Evolutionary conservation across 1,284 basidiomycete genomes (phyloP).

Genomic region (Singerocomus inundabilis): DNA sequence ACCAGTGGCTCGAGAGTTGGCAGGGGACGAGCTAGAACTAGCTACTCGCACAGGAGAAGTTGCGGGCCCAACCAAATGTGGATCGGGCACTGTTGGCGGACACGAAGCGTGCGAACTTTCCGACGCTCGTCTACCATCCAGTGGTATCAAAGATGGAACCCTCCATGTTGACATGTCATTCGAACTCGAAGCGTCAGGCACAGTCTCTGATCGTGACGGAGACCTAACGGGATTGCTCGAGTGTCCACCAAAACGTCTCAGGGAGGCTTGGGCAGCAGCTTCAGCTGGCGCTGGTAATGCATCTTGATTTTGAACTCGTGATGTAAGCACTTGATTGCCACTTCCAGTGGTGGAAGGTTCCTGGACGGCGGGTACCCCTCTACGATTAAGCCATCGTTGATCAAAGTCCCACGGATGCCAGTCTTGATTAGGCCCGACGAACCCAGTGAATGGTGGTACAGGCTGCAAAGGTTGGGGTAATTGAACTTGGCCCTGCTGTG

Average conservation of each 20-base stretch:
- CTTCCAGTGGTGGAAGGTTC: constrained; percentile 9
- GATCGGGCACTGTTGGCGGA: constrained; percentile 2
- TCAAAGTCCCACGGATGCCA: constrained; percentile 60
- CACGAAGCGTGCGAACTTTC: constrained; percentile 8
- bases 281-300: constrained; percentile 36
- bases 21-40: not conserved
- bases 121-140: constrained; percentile 37
- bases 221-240: constrained; percentile 2
- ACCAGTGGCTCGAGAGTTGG: not conserved
- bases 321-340: constrained; percentile 6
- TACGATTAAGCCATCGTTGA: constrained; percentile 29
- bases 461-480: constrained; percentile 35
- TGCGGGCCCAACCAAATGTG: not conserved
- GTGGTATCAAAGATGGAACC: constrained; percentile 52
- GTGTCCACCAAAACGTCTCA: constrained; percentile 35
- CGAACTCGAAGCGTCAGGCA: constrained; percentile 6
- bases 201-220: constrained; percentile 9
- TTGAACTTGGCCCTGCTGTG: constrained; percentile 24
- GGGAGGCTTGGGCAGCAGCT: constrained; percentile 45
- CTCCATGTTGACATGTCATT: constrained; percentile 21
- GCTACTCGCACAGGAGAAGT: not conserved
- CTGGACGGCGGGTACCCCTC: constrained; percentile 3
- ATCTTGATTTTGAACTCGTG: constrained; percentile 16
- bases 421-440: constrained; percentile 57
- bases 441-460: constrained; percentile 51